Percentiles rank a stretch among this genome's conserved stretches.
Conservation (phyloP, 2,329 filamentous ascomycete genomes). For the Botrytis paeoniae region DNA sequence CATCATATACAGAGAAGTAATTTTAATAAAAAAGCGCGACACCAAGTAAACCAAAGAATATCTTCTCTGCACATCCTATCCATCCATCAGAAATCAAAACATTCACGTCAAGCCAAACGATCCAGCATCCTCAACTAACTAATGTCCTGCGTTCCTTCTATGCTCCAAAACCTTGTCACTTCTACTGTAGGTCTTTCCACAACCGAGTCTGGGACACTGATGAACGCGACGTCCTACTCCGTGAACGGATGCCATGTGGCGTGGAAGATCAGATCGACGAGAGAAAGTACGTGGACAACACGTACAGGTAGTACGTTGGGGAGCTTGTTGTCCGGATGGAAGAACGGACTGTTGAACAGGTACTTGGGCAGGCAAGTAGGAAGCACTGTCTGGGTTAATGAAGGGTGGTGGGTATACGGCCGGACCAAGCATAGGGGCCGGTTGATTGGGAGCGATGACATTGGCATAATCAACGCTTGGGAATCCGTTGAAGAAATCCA, state of each 20-base stretch:
- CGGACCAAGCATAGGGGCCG: not conserved
- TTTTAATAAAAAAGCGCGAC: not conserved
- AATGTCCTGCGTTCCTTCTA: not conserved
- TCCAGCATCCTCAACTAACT: not conserved
- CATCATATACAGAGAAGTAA: accelerated
- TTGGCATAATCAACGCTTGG: not conserved
- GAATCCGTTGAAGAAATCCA: not conserved
- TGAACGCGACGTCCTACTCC: not conserved
- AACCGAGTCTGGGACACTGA: not conserved
- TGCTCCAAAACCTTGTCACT: not conserved
- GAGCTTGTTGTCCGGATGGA: not conserved
- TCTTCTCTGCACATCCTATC: not conserved
- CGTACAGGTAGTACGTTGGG: not conserved
- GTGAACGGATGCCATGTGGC: not conserved
- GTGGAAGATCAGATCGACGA: not conserved
- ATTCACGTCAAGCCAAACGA: accelerated
- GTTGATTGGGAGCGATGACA: accelerated
- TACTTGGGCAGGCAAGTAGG: not conserved
- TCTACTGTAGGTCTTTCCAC: not conserved
- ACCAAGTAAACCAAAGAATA: not conserved
- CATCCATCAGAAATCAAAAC: not conserved
- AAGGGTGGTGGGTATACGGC: not conserved
- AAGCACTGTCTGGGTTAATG: not conserved
- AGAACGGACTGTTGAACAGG: not conserved
- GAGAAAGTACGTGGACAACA: not conserved